Evolutionary conservation across 306 rosid genomes (phyloP).

Genomic region (Lathyrus sativus): DNA sequence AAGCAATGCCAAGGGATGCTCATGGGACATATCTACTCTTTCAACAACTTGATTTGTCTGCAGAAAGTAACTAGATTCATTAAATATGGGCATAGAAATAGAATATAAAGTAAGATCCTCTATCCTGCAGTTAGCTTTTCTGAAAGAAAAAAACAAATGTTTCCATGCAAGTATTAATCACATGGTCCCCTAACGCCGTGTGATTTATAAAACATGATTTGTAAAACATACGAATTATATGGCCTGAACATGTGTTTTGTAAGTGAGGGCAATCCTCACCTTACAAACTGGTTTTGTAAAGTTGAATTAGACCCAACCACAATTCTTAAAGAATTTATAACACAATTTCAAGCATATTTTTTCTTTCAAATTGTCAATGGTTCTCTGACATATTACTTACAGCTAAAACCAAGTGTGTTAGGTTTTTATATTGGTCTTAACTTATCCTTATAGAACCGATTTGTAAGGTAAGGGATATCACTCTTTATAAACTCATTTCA

Average conservation of each 20-base stretch:
- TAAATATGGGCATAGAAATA: slow-evolving; percentile 31
- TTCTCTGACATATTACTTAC: slow-evolving; percentile 11
- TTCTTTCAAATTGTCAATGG: slow-evolving; percentile 20
- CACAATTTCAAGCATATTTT: slow-evolving; percentile 18
- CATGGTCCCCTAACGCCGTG: neutral
- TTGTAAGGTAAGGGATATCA: no score
- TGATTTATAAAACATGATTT: no score
- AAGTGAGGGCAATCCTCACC: no score
- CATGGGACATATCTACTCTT: slow-evolving; percentile 64
- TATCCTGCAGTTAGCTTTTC: slow-evolving; percentile 22
- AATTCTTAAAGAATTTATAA: neutral
- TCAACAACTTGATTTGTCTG: slow-evolving; percentile 79
- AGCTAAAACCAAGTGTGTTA: neutral
- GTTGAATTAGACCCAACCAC: no score
- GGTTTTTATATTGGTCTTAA: no score
- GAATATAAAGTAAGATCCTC: slow-evolving; percentile 31
- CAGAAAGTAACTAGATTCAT: slow-evolving; percentile 35
- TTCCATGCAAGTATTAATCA: slow-evolving; percentile 8
- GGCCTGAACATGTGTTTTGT: no score
- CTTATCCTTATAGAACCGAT: no score
- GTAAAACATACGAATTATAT: no score
- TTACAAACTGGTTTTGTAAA: no score
- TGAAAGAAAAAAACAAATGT: neutral
- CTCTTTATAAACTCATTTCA: no score
- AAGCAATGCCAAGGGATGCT: slow-evolving; percentile 88